A percentile compares a stretch with the other conserved stretches of the same genome.
phyloP scores from a whole-genome alignment of 2,329 filamentous ascomycete species.

The Raffaelea deltoideospora region DNA sequence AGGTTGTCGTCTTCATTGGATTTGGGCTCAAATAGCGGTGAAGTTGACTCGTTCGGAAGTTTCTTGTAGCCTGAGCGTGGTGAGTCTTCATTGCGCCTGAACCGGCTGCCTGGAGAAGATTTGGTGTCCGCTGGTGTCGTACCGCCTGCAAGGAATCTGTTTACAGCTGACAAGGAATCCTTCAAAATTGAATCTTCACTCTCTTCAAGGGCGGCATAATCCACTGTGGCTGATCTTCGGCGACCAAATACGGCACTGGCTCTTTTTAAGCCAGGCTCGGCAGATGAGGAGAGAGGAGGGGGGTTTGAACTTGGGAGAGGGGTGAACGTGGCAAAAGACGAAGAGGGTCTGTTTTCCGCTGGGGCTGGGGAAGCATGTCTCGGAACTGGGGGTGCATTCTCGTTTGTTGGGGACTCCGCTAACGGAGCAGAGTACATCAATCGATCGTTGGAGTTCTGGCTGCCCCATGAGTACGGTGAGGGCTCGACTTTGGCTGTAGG shows the following conservation, averaged over 20 bases:
- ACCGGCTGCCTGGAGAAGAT: conserved; percentile 12
- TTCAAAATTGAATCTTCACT: conserved; percentile 40
- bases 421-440: conserved; percentile 25
- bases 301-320: not conserved
- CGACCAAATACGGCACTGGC: conserved; percentile 16
- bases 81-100: conserved; percentile 25
- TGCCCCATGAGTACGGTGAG: conserved; percentile 34
- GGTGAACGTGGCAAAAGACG: not conserved
- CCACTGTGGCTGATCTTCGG: conserved; percentile 13
- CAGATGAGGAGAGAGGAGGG: conserved; percentile 12
- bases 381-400: conserved; percentile 22
- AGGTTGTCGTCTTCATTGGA: conserved; percentile 40
- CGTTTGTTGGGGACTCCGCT: conserved; percentile 19
- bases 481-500: conserved; percentile 28
- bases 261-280: conserved; percentile 18
- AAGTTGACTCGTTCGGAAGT: conserved; percentile 17
- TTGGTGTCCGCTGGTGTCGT: conserved; percentile 8
- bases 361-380: conserved; percentile 15
- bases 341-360: not conserved
- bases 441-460: conserved; percentile 33
- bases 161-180: conserved; percentile 33
- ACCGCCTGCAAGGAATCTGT: conserved; percentile 24
- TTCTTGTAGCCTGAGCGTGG: conserved; percentile 12
- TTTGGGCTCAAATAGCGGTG: conserved; percentile 16
- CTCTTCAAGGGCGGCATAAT: conserved; percentile 19